Percentiles rank a stretch among this genome's conserved stretches.
These are phyloP conservation scores for Ichthyophthirius multifiliis DNA, from an alignment of 169 alveolate genomes.

Conservation along the genomic window DNA sequence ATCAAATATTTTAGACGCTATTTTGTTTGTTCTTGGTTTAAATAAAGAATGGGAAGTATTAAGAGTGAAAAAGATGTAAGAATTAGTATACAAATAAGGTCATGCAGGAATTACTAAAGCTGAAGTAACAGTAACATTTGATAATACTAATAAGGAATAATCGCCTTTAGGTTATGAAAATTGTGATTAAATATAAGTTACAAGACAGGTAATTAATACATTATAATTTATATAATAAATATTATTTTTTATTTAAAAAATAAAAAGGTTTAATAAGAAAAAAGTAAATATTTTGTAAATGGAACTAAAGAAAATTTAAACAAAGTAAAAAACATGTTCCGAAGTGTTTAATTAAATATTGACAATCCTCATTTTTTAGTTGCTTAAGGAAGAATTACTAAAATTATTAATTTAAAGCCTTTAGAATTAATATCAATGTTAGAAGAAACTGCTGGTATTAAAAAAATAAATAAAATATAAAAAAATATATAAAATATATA, in stretches of 20 bases:
- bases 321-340: constrained; percentile 92
- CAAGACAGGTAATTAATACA: constrained; percentile 78
- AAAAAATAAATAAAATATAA: no score
- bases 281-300: constrained; percentile 94
- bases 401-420: constrained; percentile 98
- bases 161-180: constrained; percentile 81
- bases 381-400: constrained; percentile 98
- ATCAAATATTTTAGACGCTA: constrained; percentile 97
- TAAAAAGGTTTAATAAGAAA: constrained; percentile 90
- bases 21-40: constrained; percentile 96
- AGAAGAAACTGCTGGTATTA: constrained; percentile 96
- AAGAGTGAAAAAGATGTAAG: constrained; percentile 93
- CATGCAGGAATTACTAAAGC: constrained; percentile 98
- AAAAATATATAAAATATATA: no score
- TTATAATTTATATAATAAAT: background rate
- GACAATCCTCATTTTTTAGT: constrained; percentile 98
- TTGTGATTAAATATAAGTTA: constrained; percentile 84
- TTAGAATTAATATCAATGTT: constrained; percentile 92
- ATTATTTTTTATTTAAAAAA: background rate
- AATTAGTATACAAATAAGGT: constrained; percentile 98
- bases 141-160: constrained; percentile 84
- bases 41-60: constrained; percentile 59
- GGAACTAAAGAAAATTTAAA: constrained; percentile 93
- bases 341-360: constrained; percentile 94
- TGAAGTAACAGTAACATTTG: constrained; percentile 95